These are phyloP conservation scores for Colletotrichum karsti DNA, from an alignment of 2,329 filamentous ascomycete species.

Conservation along the genomic window DNA sequence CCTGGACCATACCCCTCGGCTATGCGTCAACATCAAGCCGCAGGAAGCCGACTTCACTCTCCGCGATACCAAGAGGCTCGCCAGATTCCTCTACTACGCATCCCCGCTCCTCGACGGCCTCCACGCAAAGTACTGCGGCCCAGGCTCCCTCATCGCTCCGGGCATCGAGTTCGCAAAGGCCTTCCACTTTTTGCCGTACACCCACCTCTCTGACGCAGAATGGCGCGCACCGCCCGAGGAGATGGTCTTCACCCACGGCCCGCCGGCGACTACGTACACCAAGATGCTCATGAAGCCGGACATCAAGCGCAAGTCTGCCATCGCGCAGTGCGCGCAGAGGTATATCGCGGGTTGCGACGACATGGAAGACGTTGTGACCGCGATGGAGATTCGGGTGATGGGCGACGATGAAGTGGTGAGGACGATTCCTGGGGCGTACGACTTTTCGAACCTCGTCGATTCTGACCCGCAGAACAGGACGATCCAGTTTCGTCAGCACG, in stretches of 20 bases:
- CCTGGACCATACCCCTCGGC: background rate
- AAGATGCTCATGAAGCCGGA: background rate
- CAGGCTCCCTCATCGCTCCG: background rate
- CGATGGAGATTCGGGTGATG: background rate
- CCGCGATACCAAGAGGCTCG: background rate
- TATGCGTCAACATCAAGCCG: background rate
- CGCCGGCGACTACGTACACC: background rate
- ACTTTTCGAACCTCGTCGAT: background rate
- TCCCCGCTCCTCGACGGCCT: background rate
- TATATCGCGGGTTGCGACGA: background rate
- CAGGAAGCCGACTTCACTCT: background rate
- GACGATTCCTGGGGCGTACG: background rate
- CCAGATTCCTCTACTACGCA: constrained; percentile 7
- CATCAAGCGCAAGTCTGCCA: background rate
- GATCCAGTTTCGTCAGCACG: constrained; percentile 12
- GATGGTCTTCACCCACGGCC: background rate
- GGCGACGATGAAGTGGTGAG: background rate
- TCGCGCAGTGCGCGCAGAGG: background rate
- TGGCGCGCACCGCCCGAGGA: background rate
- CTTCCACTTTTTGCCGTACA: background rate
- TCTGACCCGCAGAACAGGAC: background rate
- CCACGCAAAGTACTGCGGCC: background rate
- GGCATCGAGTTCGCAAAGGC: constrained; percentile 3
- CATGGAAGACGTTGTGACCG: background rate
- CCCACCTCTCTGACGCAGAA: background rate